phyloP scores from a whole-genome alignment of 106 monocot species.

The Iris macrosiphon region DNA sequence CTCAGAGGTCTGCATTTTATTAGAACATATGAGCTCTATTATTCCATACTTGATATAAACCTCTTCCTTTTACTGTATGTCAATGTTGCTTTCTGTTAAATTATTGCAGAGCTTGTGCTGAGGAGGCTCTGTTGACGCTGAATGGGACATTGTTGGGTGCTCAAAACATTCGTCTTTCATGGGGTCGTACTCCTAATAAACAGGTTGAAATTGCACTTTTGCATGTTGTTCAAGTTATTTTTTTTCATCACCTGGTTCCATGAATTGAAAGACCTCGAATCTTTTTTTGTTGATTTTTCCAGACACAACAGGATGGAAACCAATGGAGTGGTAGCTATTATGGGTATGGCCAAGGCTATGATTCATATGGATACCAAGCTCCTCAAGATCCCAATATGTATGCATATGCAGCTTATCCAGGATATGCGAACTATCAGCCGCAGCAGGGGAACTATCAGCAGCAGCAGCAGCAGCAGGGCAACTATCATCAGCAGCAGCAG shows the following conservation, averaged over 20 bases:
- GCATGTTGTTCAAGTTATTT: background rate
- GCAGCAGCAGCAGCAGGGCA: constrained; percentile 20
- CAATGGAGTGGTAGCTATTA: constrained; percentile 57
- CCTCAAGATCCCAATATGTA: constrained; percentile 73
- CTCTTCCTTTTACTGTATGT: background rate
- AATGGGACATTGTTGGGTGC: constrained; percentile 58
- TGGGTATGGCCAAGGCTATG: constrained; percentile 54
- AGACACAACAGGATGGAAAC: constrained; percentile 49
- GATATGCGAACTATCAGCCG: constrained; percentile 62
- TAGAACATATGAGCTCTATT: background rate
- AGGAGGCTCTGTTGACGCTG: constrained; percentile 55
- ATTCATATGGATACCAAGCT: constrained; percentile 51
- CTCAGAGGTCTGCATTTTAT: constrained; percentile 25
- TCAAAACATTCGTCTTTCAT: constrained; percentile 78
- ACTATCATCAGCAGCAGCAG: too few relatives aligned
- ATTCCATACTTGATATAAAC: background rate
- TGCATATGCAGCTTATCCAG: constrained; percentile 60
- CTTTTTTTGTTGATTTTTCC: constrained; percentile 2
- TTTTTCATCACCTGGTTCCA: background rate
- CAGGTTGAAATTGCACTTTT: constrained; percentile 46
- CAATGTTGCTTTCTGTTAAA: background rate
- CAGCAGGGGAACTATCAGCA: constrained; percentile 28
- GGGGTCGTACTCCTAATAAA: constrained; percentile 72
- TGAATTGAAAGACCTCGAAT: background rate
- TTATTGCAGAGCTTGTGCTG: constrained; percentile 45